phyloP scores from a whole-genome alignment of 495 filamentous ascomycete genomes.

The Baudoinia panamericana region DNA sequence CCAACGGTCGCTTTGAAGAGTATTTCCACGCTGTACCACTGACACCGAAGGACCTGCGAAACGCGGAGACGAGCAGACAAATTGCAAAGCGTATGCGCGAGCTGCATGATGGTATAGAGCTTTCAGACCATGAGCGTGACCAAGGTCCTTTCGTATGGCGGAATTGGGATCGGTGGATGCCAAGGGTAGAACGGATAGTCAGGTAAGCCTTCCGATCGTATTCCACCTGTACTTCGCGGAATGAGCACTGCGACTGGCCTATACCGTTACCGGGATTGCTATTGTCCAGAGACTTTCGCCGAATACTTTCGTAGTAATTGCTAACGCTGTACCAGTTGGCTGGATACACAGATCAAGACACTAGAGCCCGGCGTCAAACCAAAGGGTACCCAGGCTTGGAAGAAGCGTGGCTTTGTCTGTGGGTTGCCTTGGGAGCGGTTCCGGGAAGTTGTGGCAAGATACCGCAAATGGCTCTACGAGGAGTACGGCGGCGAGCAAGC shows the following conservation, averaged over 20 bases:
- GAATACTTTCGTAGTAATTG: too few species aligned
- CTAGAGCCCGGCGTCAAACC: slow-evolving; percentile 21
- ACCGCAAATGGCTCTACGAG: slow-evolving; percentile 59
- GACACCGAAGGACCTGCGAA: slow-evolving; percentile 60
- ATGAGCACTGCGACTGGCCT: too few species aligned
- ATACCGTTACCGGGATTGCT: too few species aligned
- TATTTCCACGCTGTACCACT: slow-evolving; percentile 73
- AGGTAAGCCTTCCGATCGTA: too few species aligned
- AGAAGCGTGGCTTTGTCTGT: slow-evolving; percentile 59
- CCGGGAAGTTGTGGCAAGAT: slow-evolving; percentile 59
- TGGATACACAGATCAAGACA: slow-evolving; percentile 55
- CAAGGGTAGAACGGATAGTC: slow-evolving; percentile 63
- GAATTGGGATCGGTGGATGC: slow-evolving; percentile 94
- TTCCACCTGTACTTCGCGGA: too few species aligned
- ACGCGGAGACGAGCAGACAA: slow-evolving; percentile 70
- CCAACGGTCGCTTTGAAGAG: slow-evolving; percentile 93
- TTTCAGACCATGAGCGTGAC: slow-evolving; percentile 62
- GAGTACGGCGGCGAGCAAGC: slow-evolving; percentile 52
- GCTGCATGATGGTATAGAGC: slow-evolving; percentile 82
- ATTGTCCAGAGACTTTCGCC: too few species aligned
- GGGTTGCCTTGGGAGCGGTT: slow-evolving; percentile 77
- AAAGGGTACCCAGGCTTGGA: slow-evolving; percentile 41
- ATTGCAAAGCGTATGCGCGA: slow-evolving; percentile 99
- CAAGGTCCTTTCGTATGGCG: slow-evolving; percentile 71
- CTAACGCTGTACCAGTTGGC: too few species aligned